Evolutionary conservation across 2,329 filamentous ascomycete species (phyloP), one percentile per base, ranked within the genome.

Genomic region (Coniella lustricola): DNA sequence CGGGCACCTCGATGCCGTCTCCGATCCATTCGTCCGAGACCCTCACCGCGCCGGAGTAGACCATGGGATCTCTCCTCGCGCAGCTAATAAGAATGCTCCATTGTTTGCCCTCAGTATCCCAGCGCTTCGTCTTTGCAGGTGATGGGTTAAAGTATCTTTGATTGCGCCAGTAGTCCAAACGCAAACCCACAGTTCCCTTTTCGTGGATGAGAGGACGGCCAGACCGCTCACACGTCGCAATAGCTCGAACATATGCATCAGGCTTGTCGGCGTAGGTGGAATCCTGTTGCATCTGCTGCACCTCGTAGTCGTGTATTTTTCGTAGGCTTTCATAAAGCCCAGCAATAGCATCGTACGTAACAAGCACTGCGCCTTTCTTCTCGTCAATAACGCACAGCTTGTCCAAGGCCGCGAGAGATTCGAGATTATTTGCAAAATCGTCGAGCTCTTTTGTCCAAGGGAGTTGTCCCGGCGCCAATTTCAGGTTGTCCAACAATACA

Each of bases 91-190:
- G 67, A 7, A 91, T 72, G 0, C 79, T 79, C 78, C 84, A 90
- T 3, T 80, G 74, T 50, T 71, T 75, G 51, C 75, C 70, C 40
- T 56, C 64, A 2, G 58, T 61, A 5, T 64, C 63, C 3, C 61
- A 65, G 14, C 79, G 63, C 14, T 44, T 45, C 14, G 48, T 22
- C 31, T 32, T 38, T 31, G 45, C 48, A 22, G 48, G 18, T 5
- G 18, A 13, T 25, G 51, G 51, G 13, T 38, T 18, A 18, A 42
- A 47, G 40, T 76, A 70, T 40, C 77, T 73, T 48, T 73, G 69
- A 56, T 84, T 75, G 63, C 80, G 83, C 87, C 87, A 93, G 62
- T 91, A 94, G 55, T 89, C 84, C 34, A 93, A 58, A 42, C 77
- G 80, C 48, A 91, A 67, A 1, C 88, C 88, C 21, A 91, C 69